Conservation (phyloP, 202 grass and related monocot species). For the Setaria viridis region DNA sequence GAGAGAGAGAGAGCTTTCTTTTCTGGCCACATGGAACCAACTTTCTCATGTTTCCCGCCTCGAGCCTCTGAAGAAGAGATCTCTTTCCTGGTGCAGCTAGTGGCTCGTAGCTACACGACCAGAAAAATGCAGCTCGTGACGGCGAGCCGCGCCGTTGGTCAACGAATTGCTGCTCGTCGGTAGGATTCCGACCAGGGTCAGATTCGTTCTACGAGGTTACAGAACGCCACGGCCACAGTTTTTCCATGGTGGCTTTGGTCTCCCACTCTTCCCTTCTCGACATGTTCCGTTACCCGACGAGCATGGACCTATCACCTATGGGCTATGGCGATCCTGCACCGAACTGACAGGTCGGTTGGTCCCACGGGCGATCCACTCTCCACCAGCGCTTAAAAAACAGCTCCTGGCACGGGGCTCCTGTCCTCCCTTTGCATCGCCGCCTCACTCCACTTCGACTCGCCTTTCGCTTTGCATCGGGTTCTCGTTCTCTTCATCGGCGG, state of each 20-base stretch:
- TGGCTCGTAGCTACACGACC: neutral
- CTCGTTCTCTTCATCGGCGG: neutral
- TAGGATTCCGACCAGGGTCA: neutral
- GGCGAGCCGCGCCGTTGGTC: neutral
- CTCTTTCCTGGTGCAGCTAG: neutral
- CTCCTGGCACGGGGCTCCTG: neutral
- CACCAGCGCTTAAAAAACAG: neutral
- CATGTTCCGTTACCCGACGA: neutral
- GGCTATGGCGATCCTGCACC: neutral
- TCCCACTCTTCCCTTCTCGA: neutral
- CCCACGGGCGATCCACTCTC: constrained; percentile 11
- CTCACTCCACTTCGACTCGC: neutral
- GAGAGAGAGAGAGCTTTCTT: neutral
- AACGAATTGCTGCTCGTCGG: neutral
- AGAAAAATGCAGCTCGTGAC: neutral
- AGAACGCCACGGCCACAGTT: neutral
- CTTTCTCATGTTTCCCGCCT: constrained; percentile 54
- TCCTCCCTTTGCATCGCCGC: neutral
- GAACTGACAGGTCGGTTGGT: neutral
- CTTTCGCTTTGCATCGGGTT: constrained; percentile 34
- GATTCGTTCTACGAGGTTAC: neutral
- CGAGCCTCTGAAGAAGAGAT: neutral
- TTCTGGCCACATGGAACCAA: constrained; percentile 54
- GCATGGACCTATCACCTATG: too few species aligned
- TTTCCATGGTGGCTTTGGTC: neutral